These are phyloP conservation scores for Brassica incana DNA, from an alignment of 345 rosid genomes.

Conservation along the genomic window DNA sequence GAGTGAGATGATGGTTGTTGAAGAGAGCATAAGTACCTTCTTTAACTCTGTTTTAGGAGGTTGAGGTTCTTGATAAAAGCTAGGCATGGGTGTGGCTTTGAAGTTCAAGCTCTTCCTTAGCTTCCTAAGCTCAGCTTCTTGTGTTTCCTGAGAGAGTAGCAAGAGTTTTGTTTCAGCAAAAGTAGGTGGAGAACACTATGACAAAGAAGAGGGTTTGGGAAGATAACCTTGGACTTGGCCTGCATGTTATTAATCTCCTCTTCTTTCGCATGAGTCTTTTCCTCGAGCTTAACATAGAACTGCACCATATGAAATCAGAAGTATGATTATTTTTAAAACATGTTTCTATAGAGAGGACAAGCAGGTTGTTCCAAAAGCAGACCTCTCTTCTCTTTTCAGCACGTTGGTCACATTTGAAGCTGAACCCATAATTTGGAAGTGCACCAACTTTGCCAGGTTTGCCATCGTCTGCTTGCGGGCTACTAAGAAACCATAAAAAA, in stretches of 20 bases:
- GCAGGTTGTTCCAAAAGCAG: conserved; percentile 20
- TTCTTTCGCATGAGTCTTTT: conserved; percentile 95
- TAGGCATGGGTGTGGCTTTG: conserved; percentile 98
- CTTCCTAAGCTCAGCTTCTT: conserved; percentile 91
- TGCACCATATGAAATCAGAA: conserved; percentile 38
- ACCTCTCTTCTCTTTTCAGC: conserved; percentile 99
- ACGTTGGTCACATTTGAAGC: conserved; percentile 92
- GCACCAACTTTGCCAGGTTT: conserved; percentile 64
- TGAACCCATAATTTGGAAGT: conserved; percentile 97
- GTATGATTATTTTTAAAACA: not conserved
- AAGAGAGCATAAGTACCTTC: conserved; percentile 56
- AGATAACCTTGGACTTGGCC: conserved; percentile 87
- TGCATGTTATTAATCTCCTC: conserved; percentile 72
- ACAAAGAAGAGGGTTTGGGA: conserved; percentile 5
- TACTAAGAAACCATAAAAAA: conserved; percentile 50
- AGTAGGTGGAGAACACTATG: not conserved
- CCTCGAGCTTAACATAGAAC: conserved; percentile 96
- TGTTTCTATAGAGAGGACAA: not conserved
- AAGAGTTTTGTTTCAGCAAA: not conserved
- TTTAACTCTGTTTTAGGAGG: conserved; percentile 83
- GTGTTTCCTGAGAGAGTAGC: conserved; percentile 66
- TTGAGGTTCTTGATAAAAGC: conserved; percentile 93
- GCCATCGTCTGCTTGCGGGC: conserved; percentile 64
- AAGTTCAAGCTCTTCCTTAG: conserved; percentile 89
- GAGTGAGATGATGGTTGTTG: conserved; percentile 7